phyloP scores from a whole-genome alignment of 2,329 filamentous ascomycete species.

The Exophiala sideris region DNA sequence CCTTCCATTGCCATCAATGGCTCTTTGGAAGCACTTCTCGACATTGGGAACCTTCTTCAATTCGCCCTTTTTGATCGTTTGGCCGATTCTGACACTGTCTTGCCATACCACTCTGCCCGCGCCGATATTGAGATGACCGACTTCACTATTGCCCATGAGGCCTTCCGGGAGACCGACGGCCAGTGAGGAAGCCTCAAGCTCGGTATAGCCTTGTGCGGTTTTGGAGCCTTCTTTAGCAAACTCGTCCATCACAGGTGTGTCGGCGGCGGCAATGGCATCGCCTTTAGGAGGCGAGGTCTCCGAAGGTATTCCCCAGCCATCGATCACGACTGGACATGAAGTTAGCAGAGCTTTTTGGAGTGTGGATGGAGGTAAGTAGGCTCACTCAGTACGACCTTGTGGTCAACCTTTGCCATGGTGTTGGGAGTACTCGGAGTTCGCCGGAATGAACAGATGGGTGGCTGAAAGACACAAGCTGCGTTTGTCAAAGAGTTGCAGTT shows the following conservation, averaged over 20 bases:
- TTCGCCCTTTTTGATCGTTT: constrained; percentile 81
- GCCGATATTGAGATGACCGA: constrained; percentile 97
- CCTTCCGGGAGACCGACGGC: constrained; percentile 95
- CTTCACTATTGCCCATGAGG: constrained; percentile 98
- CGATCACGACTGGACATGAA: constrained; percentile 76
- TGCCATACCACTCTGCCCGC: constrained; percentile 98
- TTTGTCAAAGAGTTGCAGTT: not conserved
- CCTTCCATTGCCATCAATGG: constrained; percentile 83
- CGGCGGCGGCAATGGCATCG: constrained; percentile 89
- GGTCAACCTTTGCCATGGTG: constrained; percentile 63
- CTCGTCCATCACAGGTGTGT: constrained; percentile 92
- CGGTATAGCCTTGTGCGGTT: constrained; percentile 77
- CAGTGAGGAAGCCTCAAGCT: constrained; percentile 92
- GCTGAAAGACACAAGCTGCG: not conserved
- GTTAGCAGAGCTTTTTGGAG: constrained; percentile 33
- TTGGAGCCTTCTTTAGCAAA: constrained; percentile 66
- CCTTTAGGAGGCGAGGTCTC: constrained; percentile 78
- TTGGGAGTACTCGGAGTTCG: not conserved
- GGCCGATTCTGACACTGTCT: constrained; percentile 94
- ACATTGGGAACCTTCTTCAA: constrained; percentile 74
- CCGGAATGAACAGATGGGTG: not conserved
- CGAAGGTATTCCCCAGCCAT: constrained; percentile 91
- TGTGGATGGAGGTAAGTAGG: constrained; percentile 28
- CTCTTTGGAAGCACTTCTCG: constrained; percentile 70
- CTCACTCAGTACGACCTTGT: constrained; percentile 67